These are phyloP conservation scores for Plicaturopsis crispa DNA, from an alignment of 768 basidiomycete species.

Conservation along the genomic window DNA sequence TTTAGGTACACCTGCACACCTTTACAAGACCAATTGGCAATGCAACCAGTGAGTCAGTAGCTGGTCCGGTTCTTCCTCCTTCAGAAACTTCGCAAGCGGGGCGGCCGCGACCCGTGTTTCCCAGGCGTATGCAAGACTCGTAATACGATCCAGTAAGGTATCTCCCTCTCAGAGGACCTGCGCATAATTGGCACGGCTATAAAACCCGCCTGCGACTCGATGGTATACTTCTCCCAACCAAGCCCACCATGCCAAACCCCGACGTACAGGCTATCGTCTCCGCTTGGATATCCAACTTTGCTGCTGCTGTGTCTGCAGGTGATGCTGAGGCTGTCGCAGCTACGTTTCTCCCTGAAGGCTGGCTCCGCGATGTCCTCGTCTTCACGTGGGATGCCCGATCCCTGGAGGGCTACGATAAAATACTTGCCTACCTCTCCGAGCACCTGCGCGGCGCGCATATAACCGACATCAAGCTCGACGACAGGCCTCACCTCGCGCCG, in stretches of 20 bases:
- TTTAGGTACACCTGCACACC: no score
- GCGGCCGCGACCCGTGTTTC: no score
- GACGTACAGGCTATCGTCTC: constrained; percentile 9
- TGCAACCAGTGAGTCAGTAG: no score
- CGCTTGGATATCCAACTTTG: constrained; percentile 22
- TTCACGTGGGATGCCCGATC: constrained; percentile 14
- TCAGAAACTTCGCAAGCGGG: no score
- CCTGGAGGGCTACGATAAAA: constrained; percentile 10
- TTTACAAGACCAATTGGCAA: no score
- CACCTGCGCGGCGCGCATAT: constrained; percentile 12
- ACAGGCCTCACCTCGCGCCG: constrained; percentile 7
- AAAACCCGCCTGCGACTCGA: no score
- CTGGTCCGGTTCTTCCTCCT: no score
- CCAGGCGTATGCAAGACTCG: no score
- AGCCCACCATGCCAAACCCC: not conserved
- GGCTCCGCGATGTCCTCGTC: constrained; percentile 12
- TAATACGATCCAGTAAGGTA: no score
- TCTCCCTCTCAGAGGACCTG: no score
- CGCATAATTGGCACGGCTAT: no score
- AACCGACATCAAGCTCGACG: constrained; percentile 19
- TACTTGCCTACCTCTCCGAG: constrained; percentile 7
- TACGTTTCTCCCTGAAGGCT: constrained; percentile 7
- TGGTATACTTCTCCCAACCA: not conserved
- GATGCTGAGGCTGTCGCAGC: constrained; percentile 6
- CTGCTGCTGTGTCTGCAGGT: constrained; percentile 10